Evolutionary conservation across 2,329 filamentous ascomycete genomes (phyloP), one percentile per base, ranked within the genome.

Genomic region (Botrytis pseudocinerea): DNA sequence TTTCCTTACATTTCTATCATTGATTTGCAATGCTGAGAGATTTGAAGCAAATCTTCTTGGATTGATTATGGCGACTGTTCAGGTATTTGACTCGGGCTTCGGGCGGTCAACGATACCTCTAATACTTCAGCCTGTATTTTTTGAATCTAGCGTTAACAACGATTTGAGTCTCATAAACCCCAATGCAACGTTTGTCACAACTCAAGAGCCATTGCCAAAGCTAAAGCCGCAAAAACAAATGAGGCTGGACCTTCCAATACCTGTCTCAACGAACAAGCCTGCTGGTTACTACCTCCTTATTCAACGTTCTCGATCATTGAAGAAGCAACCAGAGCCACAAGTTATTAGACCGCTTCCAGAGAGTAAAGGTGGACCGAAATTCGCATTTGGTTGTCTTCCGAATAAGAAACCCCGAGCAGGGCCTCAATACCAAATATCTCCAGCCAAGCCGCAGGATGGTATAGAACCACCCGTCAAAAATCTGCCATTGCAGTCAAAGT

Each of bases 311-410:
- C 38, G 25, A 54, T 54, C 25, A 28, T 2, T 7, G 20, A 40
- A 28, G n/a, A 20, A 38, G 20, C 44, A 40, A 4, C 38, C 20
- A 16, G 35, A 4, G 32, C 9, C 46, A 32, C 12, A 54, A n/a
- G 3, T 12, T 44, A 35, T 60, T 22, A 68, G 54, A 32, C 22
- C 22, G 4, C 40, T 68, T 20, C 46, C 48, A 46, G 35, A 42
- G n/a, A 28, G 28, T 9, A 59, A 38, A 59, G 40, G 10, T 20
- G n/a, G 28, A 2, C n/a, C 28, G n/a, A 25, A 18, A 8, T 60
- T 71, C 16, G n/a, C 60, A n/a, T 64, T 71, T 25, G 69, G 59
- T 20, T 65, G 69, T 22, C 60, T 71, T 28, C 60, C 61, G 5
- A 71, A 70, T 35, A 63, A 63, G 18, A 42, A 71, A 44, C 46